A percentile compares a stretch with the other conserved stretches of the same genome.
Conservation (phyloP, 148 eudicot species). For the Heliamphora exappendiculata region DNA sequence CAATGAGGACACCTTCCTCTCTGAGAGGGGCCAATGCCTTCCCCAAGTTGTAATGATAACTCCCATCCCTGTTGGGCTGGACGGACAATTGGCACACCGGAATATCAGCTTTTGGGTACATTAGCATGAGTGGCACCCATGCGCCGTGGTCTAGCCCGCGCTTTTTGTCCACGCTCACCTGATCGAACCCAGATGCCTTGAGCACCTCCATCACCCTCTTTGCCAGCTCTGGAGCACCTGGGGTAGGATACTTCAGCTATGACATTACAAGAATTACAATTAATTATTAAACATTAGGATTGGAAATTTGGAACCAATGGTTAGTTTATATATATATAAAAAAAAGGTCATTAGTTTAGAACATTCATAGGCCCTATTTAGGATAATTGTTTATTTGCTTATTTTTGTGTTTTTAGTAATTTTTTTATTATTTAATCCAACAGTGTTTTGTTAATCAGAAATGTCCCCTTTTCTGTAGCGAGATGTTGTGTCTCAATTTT, state of each 20-base stretch:
- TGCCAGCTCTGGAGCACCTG: constrained; percentile 79
- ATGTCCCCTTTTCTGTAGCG: too few relatives aligned
- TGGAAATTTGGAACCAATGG: too few relatives aligned
- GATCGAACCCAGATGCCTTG: constrained; percentile 34
- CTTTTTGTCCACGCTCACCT: constrained; percentile 49
- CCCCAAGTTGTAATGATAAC: constrained; percentile 67
- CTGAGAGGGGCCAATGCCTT: constrained; percentile 65
- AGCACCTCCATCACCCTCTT: constrained; percentile 58
- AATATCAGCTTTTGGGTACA: constrained; percentile 84
- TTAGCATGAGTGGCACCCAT: constrained; percentile 88
- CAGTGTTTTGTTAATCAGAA: too few relatives aligned
- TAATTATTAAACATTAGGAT: too few relatives aligned
- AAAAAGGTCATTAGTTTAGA: too few relatives aligned
- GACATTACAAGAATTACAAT: constrained; percentile 10
- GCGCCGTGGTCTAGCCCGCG: constrained; percentile 91
- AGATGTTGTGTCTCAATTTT: too few relatives aligned
- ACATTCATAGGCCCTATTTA: too few relatives aligned
- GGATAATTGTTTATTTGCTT: too few relatives aligned
- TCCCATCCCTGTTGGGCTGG: constrained; percentile 47
- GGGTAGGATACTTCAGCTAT: constrained; percentile 81
- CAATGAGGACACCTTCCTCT: constrained; percentile 70
- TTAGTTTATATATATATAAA: too few relatives aligned
- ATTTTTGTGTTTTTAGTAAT: too few relatives aligned
- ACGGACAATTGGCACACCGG: constrained; percentile 87
- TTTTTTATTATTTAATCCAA: too few relatives aligned